Base-by-base conservation (phyloP, 345 rosid species). In the Leavenworthia alabamica region DNA sequence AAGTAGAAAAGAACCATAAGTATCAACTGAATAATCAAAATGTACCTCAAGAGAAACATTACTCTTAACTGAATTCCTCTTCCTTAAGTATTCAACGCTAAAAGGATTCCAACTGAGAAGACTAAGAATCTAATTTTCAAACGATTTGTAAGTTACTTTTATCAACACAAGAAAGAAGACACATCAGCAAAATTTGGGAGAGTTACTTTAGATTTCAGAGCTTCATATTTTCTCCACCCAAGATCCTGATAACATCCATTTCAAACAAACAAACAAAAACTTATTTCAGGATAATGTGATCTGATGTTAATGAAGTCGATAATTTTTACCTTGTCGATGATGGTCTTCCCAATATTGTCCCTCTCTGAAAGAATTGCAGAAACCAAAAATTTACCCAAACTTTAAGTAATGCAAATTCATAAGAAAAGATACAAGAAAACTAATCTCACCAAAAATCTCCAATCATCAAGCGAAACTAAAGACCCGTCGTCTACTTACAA, bases 221-320 rank as follows among this genome's bases (percentile, higher is more conserved):
- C 88, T 62, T 78, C 65, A 58, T 60, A 71, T 56, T 89, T 90
- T 68, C 95, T 85, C 98, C 94, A 92, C 75, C 78, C 73, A 71
- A 75, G 53, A 44, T 64, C 79, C 97, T 90, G 83, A 70, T 78
- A 37, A 17, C 23, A 65, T 6, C 15, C 54, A 69, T 64, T 48
- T 66, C 15, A 4, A n/a, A n/a, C n/a, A n/a, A n/a, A n/a, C n/a
- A n/a, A n/a, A n/a, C n/a, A n/a, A n/a, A n/a, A n/a, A n/a, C n/a
- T n/a, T n/a, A n/a, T n/a, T n/a, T n/a, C n/a, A n/a, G n/a, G n/a
- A n/a, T n/a, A n/a, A n/a, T n/a, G n/a, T n/a, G n/a, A n/a, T n/a
- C n/a, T n/a, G n/a, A n/a, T n/a, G 8, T 19, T 15, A 23, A 55
- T n/a, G n/a, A n/a, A n/a, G 29, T 4, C 31, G 5, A 51, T 43